A percentile compares a stretch with the other conserved stretches of the same genome.
Conservation (phyloP, 371 early-diverging fungal genomes). For the Modicella reniformis region DNA sequence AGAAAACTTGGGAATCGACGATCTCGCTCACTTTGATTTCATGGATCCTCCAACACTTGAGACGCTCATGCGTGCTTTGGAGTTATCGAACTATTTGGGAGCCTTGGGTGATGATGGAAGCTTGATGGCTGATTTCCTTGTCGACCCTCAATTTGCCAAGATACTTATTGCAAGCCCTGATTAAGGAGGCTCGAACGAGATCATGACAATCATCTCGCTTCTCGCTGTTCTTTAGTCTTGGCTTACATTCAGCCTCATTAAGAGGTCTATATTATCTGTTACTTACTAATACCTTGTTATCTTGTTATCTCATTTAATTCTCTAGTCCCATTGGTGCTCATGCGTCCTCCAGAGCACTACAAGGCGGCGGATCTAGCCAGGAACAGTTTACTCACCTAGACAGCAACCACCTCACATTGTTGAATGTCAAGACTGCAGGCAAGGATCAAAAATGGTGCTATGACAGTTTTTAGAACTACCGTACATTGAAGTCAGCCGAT, state of each 20-base stretch:
- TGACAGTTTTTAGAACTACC: slow-evolving; percentile 87
- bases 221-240: too few relatives aligned
- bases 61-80: slow-evolving; percentile 90
- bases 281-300: too few relatives aligned
- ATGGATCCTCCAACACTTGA: slow-evolving; percentile 97
- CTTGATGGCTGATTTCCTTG: slow-evolving; percentile 98
- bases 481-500: slow-evolving; percentile 91
- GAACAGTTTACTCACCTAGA: slow-evolving; percentile 91
- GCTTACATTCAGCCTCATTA: too few relatives aligned
- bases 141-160: slow-evolving; percentile 96
- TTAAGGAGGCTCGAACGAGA: too few relatives aligned
- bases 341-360: slow-evolving; percentile 89
- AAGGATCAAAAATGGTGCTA: slow-evolving; percentile 90
- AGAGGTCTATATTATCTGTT: too few relatives aligned
- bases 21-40: slow-evolving; percentile 96
- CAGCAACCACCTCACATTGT: slow-evolving; percentile 91
- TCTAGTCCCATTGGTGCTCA: slow-evolving; percentile 89
- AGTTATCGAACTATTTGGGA: slow-evolving; percentile 95
- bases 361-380: slow-evolving; percentile 91
- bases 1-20: slow-evolving; percentile 95
- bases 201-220: too few relatives aligned
- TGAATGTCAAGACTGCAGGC: slow-evolving; percentile 84
- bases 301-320: slow-evolving; percentile 3
- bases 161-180: too few relatives aligned
- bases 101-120: slow-evolving; percentile 93